phyloP scores from a whole-genome alignment of 148 eudicot genomes.

The Fallopia convolvulus region DNA sequence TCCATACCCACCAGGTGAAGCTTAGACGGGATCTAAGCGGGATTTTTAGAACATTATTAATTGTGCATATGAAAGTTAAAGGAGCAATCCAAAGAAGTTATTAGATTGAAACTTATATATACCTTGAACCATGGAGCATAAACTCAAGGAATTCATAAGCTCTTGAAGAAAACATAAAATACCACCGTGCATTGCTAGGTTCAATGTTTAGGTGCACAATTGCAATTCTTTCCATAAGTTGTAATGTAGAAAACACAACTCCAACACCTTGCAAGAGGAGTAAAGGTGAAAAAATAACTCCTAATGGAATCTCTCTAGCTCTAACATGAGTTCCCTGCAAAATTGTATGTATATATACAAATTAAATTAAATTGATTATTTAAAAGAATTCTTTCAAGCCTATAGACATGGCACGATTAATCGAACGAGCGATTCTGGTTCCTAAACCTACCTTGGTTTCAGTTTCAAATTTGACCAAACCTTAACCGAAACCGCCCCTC shows the following conservation, averaged over 20 bases:
- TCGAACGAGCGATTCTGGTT: too few relatives aligned
- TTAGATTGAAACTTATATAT: not conserved
- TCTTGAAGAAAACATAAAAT: conserved; percentile 53
- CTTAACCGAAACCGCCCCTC: too few relatives aligned
- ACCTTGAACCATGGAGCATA: conserved; percentile 91
- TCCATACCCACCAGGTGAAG: too few relatives aligned
- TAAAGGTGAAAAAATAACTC: conserved; percentile 65
- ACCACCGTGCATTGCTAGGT: conserved; percentile 33
- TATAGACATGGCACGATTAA: too few relatives aligned
- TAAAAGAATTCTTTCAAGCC: too few relatives aligned
- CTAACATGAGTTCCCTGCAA: conserved; percentile 71
- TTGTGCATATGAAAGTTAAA: too few relatives aligned
- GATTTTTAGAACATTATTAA: too few relatives aligned
- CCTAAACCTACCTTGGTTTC: too few relatives aligned
- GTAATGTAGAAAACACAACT: conserved; percentile 47
- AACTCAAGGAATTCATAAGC: conserved; percentile 62
- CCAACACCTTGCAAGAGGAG: conserved; percentile 73
- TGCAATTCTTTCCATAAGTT: conserved; percentile 58
- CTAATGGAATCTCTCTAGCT: conserved; percentile 59
- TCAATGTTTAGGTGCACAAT: conserved; percentile 39
- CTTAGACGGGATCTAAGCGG: too few relatives aligned
- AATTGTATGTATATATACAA: not conserved
- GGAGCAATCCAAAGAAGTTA: too few relatives aligned
- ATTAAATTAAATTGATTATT: not conserved
- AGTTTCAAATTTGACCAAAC: too few relatives aligned